Base-by-base conservation (phyloP, 2,329 filamentous ascomycete genomes). In the Paracamarosporium sp. region DNA sequence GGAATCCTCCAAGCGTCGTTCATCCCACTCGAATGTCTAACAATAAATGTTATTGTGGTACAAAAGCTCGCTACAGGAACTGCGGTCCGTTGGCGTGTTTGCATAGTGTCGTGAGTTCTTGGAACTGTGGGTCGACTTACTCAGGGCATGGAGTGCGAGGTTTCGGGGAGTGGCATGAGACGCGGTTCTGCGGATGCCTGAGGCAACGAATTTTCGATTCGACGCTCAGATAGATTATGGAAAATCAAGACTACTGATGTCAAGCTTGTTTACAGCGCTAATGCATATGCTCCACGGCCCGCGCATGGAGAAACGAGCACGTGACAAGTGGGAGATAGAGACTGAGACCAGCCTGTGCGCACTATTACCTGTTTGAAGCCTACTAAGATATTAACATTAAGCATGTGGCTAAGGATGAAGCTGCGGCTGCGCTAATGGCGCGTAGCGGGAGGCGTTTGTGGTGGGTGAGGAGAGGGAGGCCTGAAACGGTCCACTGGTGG, bases 1-100 rank as follows among this genome's bases (percentile, higher is more conserved):
- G 13, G 25, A 31, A 41, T 51, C 36, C 48, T n/a, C 36, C 9
- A 24, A 33, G 27, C 2, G 27, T 41, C 48, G 36, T 41, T 51
- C 36, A 51, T 51, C 48, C 48, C 48, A 31, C 35, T 24, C 24
- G 25, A n/a, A 20, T 6, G 17, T 33, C 48, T 51, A 51, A 33
- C 25, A 41, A 51, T 51, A 41, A 51, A 31, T 25, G n/a, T 27
- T 22, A 22, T 41, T 33, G 48, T 51, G 12, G 48, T 38, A 51
- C 48, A 51, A 51, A 31, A 25, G 17, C n/a, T 40, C 47, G 12
- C 20, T 11, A 28, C 12, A 28, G 15, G 48, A 25, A 22, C 22
- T 31, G 12, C n/a, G 35, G 25, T 17, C 24, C 24, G 36, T n/a
- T 9, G n/a, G 17, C 4, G 1, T 22, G 9, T 24, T 31, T 22